Evolutionary conservation across 176 grass and related monocot species (phyloP).

Genomic region (Oryza officinalis): DNA sequence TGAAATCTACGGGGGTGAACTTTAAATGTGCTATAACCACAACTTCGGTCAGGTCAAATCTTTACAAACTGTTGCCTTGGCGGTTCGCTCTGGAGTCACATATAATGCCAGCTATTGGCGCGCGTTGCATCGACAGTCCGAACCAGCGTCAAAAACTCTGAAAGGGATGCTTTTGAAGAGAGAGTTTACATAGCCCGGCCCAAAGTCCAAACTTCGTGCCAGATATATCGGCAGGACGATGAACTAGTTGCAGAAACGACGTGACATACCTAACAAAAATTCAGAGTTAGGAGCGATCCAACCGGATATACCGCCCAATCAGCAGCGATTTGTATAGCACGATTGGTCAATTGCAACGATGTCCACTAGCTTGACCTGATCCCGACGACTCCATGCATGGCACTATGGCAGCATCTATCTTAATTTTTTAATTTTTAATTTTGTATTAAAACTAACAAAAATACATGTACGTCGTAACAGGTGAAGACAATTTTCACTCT

Average conservation of each 20-base stretch:
- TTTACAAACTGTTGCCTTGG: neutral
- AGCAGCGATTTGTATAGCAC: neutral
- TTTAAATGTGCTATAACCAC: no score
- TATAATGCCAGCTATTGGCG: neutral
- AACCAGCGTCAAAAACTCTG: neutral
- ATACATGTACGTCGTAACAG: no score
- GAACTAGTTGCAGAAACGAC: conserved; percentile 1
- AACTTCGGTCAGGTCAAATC: neutral
- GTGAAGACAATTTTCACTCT: no score
- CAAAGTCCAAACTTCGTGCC: neutral
- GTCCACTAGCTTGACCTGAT: neutral
- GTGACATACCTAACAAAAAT: neutral
- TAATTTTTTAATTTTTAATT: no score
- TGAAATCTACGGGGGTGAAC: no score
- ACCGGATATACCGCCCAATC: neutral
- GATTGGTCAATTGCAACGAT: neutral
- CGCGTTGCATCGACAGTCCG: neutral
- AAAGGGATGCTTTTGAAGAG: neutral
- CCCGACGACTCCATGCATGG: neutral
- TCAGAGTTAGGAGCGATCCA: neutral
- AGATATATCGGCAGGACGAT: neutral
- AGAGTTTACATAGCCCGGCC: neutral
- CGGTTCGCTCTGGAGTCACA: neutral
- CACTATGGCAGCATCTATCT: no score
- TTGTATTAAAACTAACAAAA: no score